Evolutionary conservation across 352 stramenopile genomes (phyloP), one percentile per base, ranked within the genome.

Genomic region (Phytophthora capsici): DNA sequence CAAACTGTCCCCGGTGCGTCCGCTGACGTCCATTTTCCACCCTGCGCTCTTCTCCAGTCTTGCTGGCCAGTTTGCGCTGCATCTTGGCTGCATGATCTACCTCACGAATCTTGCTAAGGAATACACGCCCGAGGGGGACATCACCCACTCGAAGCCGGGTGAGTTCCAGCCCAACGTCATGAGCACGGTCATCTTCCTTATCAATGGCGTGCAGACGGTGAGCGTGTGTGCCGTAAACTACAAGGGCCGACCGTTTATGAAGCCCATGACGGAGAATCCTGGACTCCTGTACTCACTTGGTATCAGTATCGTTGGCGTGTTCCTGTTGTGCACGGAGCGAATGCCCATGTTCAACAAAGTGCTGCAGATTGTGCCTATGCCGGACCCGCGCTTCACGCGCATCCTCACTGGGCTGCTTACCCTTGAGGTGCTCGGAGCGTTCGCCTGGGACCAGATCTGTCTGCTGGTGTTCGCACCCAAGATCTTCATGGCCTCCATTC

Each of bases 221-320:
- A 99, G 98, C 71, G 98, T 98, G n/a, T 99, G 99, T 66, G 84
- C 93, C 1, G 95, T 98, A 16, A 99, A 99, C 82, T 99, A 99
- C 88, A 93, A 96, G 75, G 98, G 98, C 16, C 86, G 95, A 53
- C 98, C 98, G 40, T 99, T 99, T 85, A 99, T 99, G 93, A 97
- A 99, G 82, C 94, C 89, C 58, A 94, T 99, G 73, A 90, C 76
- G 26, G 93, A 99, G 49, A 99, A 99, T 73, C 93, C 93, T 10
- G 73, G 94, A n/a, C 66, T 99, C n/a, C 82, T 99, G 22, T 95
- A 95, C 75, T 96, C 89, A 52, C 84, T 96, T 1, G 87, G 87
- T 0, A 77, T 95, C 52, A 91, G 82, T 45, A 86, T 95, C 46
- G 88, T 95, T 36, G 89, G 86, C 19, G 86, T 95, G 22, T 95